Evolutionary conservation across 306 rosid species (phyloP), one percentile per base, ranked within the genome.

Genomic region (Prunus davidiana): DNA sequence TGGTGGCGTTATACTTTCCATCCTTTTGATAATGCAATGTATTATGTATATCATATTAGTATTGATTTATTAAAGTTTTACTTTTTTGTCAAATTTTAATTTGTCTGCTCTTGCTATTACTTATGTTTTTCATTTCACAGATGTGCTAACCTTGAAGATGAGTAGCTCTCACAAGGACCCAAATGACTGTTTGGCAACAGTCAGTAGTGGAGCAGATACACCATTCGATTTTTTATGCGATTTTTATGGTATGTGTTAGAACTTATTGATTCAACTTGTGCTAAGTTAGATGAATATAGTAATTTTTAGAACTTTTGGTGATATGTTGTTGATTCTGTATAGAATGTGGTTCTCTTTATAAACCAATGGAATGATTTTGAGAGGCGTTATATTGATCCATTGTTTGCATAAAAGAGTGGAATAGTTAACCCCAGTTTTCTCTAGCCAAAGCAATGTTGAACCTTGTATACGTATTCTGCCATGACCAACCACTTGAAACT

Each of bases 141-240:
- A 1, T 62, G 41, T 28, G 11, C 10, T 75, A 72, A 79, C 76
- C 65, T 69, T 78, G 38, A 52, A 78, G 65, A 80, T 84, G 82
- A 25, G 78, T 22, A 55, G 74, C 45, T 30, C 80, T 75, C 80
- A 85, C 61, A 84, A 81, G 82, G 71, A 81, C 24, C 43, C 82
- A 12, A 67, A 79, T 46, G 83, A 74, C 64, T 63, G 83, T 71
- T 75, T 82, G 60, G 69, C 84, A 87, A 73, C 83, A 32, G 79
- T 79, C 72, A 75, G 14, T 58, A 77, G 67, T 56, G 79, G 81
- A 82, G 86, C 81, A 55, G 78, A 86, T 30, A 76, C 79, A n/a
- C 89, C 88, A 15, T 77, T 80, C 27, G 67, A 84, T 73, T 62
- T 76, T 28, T 24, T 84, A 5, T 76, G 67, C 10, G 28, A 68